Base-by-base conservation (phyloP, 2,329 filamentous ascomycete genomes). In the Elsinoe necatrix region DNA sequence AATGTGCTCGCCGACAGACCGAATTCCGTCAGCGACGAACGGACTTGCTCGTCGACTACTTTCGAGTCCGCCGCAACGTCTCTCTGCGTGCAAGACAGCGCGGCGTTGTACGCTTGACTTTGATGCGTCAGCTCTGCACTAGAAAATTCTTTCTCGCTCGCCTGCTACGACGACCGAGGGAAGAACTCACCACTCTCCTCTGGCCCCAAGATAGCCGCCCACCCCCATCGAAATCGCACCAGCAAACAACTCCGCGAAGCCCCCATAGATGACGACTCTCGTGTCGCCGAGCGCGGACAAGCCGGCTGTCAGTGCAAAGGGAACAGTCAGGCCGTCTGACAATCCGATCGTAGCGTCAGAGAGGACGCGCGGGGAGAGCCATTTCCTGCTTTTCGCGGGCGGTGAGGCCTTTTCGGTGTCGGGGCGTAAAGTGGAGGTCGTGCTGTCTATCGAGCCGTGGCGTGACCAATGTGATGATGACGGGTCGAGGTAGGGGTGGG, bases 121-220 rank as follows among this genome's bases (percentile, higher is more conserved):
- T 16, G 2, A 2, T 14, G 12, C 20, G 34, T 51, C 34, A 51
- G 55, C 35, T 18, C 20, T 14, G 16, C 4, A 20, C 41, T 8
- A 43, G 4, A 12, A 42, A 11, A 42, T 42, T 16, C n/a, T n/a
- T n/a, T n/a, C n/a, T n/a, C n/a, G 5, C 23, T 41, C 9, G 5
- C 23, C 35, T 18, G 35, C 25, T 12, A 23, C 6, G 12, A 51
- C 6, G 12, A 51, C 12, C 21, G n/a, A 45, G 37, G 21, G 9
- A 3, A 52, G 7, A 16, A 59, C 59, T 54, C 23, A 77, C 69
- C 72, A 71, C 71, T 79, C 77, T 61, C 74, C 74, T 62, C 75
- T 77, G 1, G 76, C 73, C 12, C 75, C 76, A 3, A 74, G 61
- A 59, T 72, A 72, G 2, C 71, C 72, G 14, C 72, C 72, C 1